Percentiles rank a stretch among this genome's conserved stretches.
phyloP scores from a whole-genome alignment of 163 green algal species.

The Scenedesmus sp. region DNA sequence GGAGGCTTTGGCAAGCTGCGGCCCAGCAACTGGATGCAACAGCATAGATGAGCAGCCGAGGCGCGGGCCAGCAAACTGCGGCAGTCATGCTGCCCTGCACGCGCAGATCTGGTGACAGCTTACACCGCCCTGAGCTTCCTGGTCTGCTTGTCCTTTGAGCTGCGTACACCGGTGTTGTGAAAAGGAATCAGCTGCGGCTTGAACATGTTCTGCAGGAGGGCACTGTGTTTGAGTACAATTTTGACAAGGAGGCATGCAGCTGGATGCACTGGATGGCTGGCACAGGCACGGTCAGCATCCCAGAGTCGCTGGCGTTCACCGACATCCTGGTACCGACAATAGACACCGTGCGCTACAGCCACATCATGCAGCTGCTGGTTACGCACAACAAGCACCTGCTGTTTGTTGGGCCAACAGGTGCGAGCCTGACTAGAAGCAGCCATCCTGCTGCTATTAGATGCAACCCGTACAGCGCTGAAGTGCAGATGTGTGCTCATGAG shows the following conservation, averaged over 20 bases:
- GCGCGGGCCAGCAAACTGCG: no score
- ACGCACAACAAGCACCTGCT: constrained; percentile 76
- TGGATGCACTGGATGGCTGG: constrained; percentile 78
- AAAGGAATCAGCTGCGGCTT: constrained; percentile 57
- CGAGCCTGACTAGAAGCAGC: background rate
- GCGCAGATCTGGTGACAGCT: background rate
- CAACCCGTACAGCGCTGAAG: background rate
- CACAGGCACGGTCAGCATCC: constrained; percentile 53
- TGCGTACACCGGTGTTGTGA: no score
- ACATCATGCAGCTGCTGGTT: constrained; percentile 74
- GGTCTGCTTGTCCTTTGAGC: no score
- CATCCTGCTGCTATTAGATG: background rate
- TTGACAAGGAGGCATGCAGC: constrained; percentile 69
- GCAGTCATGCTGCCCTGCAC: background rate
- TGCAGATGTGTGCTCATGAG: no score
- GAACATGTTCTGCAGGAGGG: constrained; percentile 74
- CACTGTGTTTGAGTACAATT: constrained; percentile 71
- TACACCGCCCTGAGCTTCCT: background rate
- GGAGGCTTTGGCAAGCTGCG: constrained; percentile 34
- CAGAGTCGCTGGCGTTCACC: constrained; percentile 65
- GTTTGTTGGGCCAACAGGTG: constrained; percentile 82
- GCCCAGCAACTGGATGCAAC: background rate
- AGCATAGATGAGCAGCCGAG: no score
- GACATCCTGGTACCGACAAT: constrained; percentile 82
- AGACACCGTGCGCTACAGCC: constrained; percentile 78